phyloP scores from a whole-genome alignment of 2,329 filamentous ascomycete species.

The Penicillium sp. region DNA sequence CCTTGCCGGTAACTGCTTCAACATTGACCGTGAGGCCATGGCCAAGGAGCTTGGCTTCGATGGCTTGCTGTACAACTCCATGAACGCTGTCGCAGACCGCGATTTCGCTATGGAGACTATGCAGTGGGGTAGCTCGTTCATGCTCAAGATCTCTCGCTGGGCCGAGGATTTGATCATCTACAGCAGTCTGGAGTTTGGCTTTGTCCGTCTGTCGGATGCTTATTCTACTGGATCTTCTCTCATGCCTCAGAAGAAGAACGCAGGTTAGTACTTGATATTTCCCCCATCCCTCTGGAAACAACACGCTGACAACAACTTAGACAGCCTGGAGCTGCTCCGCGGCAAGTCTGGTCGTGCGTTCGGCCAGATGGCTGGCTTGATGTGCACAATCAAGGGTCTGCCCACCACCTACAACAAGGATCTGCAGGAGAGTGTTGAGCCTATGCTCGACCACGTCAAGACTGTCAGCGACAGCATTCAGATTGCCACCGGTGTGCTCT shows the following conservation, averaged over 20 bases:
- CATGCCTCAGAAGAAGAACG: conserved; percentile 85
- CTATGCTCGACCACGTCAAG: conserved; percentile 81
- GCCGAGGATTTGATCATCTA: conserved; percentile 86
- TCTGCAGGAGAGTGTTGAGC: conserved; percentile 82
- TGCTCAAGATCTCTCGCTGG: conserved; percentile 77
- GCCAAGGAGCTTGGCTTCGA: conserved; percentile 79
- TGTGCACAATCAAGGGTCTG: conserved; percentile 72
- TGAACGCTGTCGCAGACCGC: conserved; percentile 72
- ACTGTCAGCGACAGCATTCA: conserved; percentile 76
- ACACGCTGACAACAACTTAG: conserved; percentile 32
- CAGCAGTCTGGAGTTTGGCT: conserved; percentile 72
- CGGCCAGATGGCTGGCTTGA: conserved; percentile 77
- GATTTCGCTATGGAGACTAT: conserved; percentile 82
- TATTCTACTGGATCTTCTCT: conserved; percentile 74
- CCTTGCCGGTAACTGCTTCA: conserved; percentile 77
- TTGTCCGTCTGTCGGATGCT: conserved; percentile 72
- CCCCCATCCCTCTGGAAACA: neutral
- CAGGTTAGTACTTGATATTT: conserved; percentile 24
- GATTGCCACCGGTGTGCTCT: conserved; percentile 78
- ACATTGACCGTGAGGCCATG: conserved; percentile 76
- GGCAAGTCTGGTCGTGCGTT: conserved; percentile 75
- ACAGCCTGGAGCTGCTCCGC: conserved; percentile 72
- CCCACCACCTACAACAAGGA: conserved; percentile 89
- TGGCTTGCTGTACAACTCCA: conserved; percentile 70
- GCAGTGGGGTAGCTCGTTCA: conserved; percentile 75